Conservation (phyloP, 2,329 filamentous ascomycete genomes). For the Aureobasidium melanogenum region DNA sequence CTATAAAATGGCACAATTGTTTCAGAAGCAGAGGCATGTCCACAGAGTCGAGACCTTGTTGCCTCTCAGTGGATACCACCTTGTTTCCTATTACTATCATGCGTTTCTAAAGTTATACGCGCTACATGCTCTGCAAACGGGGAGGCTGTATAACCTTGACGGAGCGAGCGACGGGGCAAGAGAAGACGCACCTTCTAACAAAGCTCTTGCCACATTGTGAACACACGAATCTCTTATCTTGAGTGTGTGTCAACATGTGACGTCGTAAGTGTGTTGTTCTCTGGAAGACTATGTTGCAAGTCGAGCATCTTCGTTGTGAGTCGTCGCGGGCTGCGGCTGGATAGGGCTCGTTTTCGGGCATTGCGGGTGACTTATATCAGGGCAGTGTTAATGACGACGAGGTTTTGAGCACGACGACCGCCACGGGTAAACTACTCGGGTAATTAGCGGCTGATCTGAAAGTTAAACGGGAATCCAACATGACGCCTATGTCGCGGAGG, state of each 20-base stretch:
- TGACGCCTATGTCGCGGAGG: background rate
- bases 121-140: no score
- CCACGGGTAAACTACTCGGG: no score
- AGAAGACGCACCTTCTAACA: background rate
- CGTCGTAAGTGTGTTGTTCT: constrained; percentile 1
- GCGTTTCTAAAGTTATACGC: no score
- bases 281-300: constrained; percentile 2
- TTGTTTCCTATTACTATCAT: no score
- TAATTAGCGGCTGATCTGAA: no score
- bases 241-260: constrained; percentile 3
- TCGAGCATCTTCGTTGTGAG: background rate
- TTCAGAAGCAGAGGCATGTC: no score
- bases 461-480: background rate
- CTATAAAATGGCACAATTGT: no score
- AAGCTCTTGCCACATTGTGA: constrained; percentile 4
- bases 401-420: background rate
- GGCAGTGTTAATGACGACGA: background rate
- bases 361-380: background rate
- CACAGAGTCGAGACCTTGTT: no score
- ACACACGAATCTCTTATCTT: constrained; percentile 1
- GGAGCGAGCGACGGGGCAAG: background rate
- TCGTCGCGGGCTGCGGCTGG: background rate
- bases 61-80: no score
- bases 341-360: background rate
- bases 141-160: no score